Evolutionary conservation across 2,329 filamentous ascomycete genomes (phyloP), one percentile per base, ranked within the genome.

Genomic region (Fusarium secorum): DNA sequence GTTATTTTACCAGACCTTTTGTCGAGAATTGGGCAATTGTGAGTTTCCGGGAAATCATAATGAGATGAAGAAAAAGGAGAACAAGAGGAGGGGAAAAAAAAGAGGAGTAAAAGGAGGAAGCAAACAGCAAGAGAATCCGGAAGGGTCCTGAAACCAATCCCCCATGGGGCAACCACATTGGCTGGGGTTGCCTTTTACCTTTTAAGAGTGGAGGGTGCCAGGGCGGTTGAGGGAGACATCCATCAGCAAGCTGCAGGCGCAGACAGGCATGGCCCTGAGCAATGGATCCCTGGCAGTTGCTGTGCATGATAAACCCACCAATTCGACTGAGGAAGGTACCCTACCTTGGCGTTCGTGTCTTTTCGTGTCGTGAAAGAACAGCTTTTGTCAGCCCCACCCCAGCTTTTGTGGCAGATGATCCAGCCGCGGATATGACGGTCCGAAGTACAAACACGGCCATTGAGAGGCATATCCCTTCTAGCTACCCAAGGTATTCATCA

Each of bases 341-440:
- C 48, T 51, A 15, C 18, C 32, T 36, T 51, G 48, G 30, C 48
- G 32, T 51, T 51, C 22, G 48, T 51, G 48, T 51, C 48, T 35
- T 36, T 54, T 60, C 58, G 60, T 66, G 60, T 51, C 55, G 39
- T 54, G 44, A 49, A 64, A 51, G 54, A 60, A 36, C 56, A 55
- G 39, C 52, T 59, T 46, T 57, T 56, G 52, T 64, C 64, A 72
- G 67, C 68, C 69, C 64, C 73, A 71, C 64, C 69, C 64, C 46
- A 66, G 69, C 60, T 64, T 62, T 57, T 58, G 60, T 59, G 65
- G 66, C 74, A 74, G 73, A 74, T 75, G 73, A 75, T 75, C 68
- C 66, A 66, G 80, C 79, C 78, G 84, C 85, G 85, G 85, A 83
- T 81, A 80, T 78, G 79, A 86, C 85, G 85, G 83, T 85, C 85